phyloP scores from a whole-genome alignment of 345 rosid genomes.

The Adansonia digitata region DNA sequence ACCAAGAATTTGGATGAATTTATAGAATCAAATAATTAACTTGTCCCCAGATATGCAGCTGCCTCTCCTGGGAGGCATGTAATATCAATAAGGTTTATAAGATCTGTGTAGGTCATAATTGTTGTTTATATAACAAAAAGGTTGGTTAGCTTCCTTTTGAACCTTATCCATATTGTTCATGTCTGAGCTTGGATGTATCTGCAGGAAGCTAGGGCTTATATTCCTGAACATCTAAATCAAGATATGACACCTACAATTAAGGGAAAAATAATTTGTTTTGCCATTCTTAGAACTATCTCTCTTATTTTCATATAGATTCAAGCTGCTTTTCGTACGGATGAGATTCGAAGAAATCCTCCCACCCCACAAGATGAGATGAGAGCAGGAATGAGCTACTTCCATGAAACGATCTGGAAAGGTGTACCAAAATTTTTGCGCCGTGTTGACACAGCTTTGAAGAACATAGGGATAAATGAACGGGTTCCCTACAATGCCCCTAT shows the following conservation, averaged over 20 bases:
- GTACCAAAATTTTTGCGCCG: slow-evolving; percentile 96
- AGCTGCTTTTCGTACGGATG: slow-evolving; percentile 99
- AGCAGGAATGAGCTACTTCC: slow-evolving; percentile 99
- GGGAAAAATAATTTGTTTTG: too few relatives aligned
- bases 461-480: slow-evolving; percentile 87
- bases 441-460: slow-evolving; percentile 91
- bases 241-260: too few relatives aligned
- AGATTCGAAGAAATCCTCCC: slow-evolving; percentile 92
- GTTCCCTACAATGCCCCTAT: slow-evolving; percentile 98
- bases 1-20: too few relatives aligned
- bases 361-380: slow-evolving; percentile 99
- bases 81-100: too few relatives aligned
- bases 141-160: background rate
- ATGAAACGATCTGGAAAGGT: slow-evolving; percentile 98
- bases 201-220: too few relatives aligned
- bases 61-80: too few relatives aligned
- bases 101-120: background rate
- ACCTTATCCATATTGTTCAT: background rate
- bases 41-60: too few relatives aligned
- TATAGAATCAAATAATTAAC: too few relatives aligned
- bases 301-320: slow-evolving; percentile 55
- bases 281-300: background rate
- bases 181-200: background rate
- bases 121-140: background rate
- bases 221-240: too few relatives aligned